phyloP scores from a whole-genome alignment of 495 filamentous ascomycete genomes.

The Bryoglossum gracile region DNA sequence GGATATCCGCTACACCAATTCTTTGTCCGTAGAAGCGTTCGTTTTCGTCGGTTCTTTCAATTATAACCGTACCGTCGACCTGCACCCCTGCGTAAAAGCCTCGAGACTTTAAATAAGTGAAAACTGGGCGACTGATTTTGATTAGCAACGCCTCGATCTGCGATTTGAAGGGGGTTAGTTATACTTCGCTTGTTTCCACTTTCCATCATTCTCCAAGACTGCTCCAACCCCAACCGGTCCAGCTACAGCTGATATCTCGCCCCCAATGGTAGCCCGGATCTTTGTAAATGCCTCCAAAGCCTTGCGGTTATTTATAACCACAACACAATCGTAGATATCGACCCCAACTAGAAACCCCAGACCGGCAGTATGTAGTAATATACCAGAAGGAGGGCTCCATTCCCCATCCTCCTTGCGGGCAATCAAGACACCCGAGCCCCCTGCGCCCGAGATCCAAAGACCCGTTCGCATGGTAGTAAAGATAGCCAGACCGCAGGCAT shows the following conservation, averaged over 20 bases:
- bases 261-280: conserved; percentile 67
- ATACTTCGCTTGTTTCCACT: conserved; percentile 32
- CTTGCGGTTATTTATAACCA: conserved; percentile 78
- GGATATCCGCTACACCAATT: conserved; percentile 69
- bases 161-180: no score
- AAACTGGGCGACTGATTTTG: conserved; percentile 50
- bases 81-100: conserved; percentile 78
- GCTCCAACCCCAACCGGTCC: conserved; percentile 75
- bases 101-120: conserved; percentile 82
- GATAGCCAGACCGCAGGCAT: conserved; percentile 79
- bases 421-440: conserved; percentile 75
- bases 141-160: conserved; percentile 15
- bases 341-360: conserved; percentile 85
- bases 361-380: conserved; percentile 79
- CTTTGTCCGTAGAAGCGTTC: conserved; percentile 74
- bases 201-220: conserved; percentile 60
- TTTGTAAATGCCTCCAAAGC: conserved; percentile 76
- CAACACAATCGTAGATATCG: conserved; percentile 88
- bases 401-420: conserved; percentile 72
- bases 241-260: conserved; percentile 67
- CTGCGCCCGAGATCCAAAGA: conserved; percentile 83
- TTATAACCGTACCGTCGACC: conserved; percentile 75
- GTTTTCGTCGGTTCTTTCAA: conserved; percentile 84
- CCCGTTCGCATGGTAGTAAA: conserved; percentile 93
- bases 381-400: conserved; percentile 84